Evolutionary conservation across 2,329 filamentous ascomycete genomes (phyloP).

Genomic region (Alternaria burnsii): DNA sequence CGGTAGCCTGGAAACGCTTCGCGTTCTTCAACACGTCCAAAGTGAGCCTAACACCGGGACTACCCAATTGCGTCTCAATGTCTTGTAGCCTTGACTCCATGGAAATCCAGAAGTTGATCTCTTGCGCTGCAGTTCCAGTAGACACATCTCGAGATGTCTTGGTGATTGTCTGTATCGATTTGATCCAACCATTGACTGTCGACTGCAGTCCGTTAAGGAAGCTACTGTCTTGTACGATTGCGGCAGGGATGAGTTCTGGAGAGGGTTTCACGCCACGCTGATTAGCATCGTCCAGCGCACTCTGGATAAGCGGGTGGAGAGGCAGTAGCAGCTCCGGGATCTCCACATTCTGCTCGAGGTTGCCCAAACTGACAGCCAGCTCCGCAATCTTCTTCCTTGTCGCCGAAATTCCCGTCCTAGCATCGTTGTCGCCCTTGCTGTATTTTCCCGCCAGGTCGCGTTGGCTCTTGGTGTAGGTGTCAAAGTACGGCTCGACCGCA

Average conservation of each 20-base stretch:
- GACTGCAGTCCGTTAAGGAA: conserved; percentile 95
- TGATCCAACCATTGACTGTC: conserved; percentile 97
- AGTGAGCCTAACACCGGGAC: conserved; percentile 88
- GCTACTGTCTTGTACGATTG: conserved; percentile 84
- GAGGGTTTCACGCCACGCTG: conserved; percentile 72
- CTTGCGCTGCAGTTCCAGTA: conserved; percentile 84
- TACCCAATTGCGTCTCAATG: conserved; percentile 87
- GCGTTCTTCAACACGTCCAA: conserved; percentile 95
- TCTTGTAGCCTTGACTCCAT: conserved; percentile 94
- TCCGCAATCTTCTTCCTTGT: conserved; percentile 98
- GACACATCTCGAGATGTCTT: conserved; percentile 88
- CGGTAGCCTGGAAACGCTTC: conserved; percentile 96
- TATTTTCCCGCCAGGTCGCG: conserved; percentile 58
- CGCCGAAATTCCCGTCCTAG: conserved; percentile 94
- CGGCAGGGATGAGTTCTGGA: conserved; percentile 77
- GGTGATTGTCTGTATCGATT: conserved; percentile 95
- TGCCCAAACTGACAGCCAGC: conserved; percentile 85
- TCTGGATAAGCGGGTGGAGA: conserved; percentile 88
- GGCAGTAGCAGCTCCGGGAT: conserved; percentile 90
- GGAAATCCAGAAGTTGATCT: conserved; percentile 98
- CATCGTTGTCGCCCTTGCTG: conserved; percentile 82
- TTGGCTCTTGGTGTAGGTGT: conserved; percentile 83
- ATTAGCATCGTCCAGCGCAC: conserved; percentile 80
- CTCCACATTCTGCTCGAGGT: conserved; percentile 97
- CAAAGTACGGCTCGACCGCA: conserved; percentile 93